These are phyloP conservation scores for Chiua virens DNA, from an alignment of 768 basidiomycete species.

Conservation along the genomic window DNA sequence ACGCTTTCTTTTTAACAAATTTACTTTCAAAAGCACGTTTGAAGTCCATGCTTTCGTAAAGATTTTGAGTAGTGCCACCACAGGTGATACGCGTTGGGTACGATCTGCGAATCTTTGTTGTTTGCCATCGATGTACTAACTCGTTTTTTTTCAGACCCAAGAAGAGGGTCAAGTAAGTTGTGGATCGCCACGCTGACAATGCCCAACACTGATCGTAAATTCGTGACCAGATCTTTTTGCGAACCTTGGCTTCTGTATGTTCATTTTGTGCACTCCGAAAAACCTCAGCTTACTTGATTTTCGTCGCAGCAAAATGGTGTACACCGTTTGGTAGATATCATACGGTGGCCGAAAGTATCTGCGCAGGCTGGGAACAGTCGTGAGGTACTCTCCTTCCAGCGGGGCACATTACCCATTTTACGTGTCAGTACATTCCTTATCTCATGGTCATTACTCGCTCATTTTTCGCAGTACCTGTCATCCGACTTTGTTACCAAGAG, in stretches of 20 bases:
- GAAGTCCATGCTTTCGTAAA: conserved; percentile 48
- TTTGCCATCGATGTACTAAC: background rate
- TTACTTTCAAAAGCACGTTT: conserved; percentile 39
- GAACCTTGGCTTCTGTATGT: conserved; percentile 38
- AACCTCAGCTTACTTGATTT: background rate
- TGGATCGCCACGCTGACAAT: conserved; percentile 1
- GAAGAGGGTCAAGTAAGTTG: conserved; percentile 52
- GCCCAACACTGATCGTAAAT: background rate
- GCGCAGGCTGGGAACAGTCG: conserved; percentile 34
- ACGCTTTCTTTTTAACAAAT: conserved; percentile 43
- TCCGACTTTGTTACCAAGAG: conserved; percentile 61
- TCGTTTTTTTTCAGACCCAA: conserved; percentile 34
- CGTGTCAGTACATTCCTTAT: conserved; percentile 33
- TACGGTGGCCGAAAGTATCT: conserved; percentile 46
- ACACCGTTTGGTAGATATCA: conserved; percentile 48
- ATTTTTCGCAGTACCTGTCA: conserved; percentile 48
- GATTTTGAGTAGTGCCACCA: conserved; percentile 37
- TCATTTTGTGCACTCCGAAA: background rate
- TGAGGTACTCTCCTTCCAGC: conserved; percentile 54
- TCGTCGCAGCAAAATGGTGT: conserved; percentile 50
- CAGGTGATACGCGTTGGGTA: conserved; percentile 45
- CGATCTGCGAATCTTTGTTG: conserved; percentile 5
- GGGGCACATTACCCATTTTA: conserved; percentile 54
- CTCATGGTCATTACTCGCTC: background rate
- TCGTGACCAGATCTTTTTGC: conserved; percentile 38